Evolutionary conservation across 345 rosid genomes (phyloP), one percentile per base, ranked within the genome.

Genomic region (Populus simonii): DNA sequence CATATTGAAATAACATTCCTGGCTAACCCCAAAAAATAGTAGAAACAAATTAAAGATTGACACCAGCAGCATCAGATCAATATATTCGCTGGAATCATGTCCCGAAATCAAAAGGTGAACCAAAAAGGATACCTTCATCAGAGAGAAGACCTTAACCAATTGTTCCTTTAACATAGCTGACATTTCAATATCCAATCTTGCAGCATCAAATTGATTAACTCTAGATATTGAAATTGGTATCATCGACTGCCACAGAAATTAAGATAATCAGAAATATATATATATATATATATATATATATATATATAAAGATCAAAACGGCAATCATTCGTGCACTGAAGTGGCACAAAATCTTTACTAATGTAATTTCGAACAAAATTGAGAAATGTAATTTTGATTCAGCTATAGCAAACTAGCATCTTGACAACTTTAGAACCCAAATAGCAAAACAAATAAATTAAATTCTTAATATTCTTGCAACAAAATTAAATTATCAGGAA

Each of bases 191-290:
- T 96, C 99, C 75, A 96, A 87, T 79, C 99, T 89, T 51, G 87
- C 97, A 1, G 99, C 99, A 79, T 93, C 99, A 62, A 96, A 91
- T 84, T 94, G 98, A 89, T 94, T 94, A 83, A 96, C 99, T 86
- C 95, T 88, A 5, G 99, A 91, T 79, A 96, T 88, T 1, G 93
- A 85, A 81, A 93, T 86, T 8, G 93, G 91, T 78, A 93, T 83
- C 12, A 65, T 68, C 51, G 90, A 79, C 94, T 93, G 94, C 85
- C 65, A 82, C 8, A 27, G 59, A 22, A 33, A 63, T 77, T 36
- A 29, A 33, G 15, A 49, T 10, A 41, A 23, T 71, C 31, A 53
- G 39, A 39, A 33, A 8, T 39, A 8, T 39, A 1, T 39, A 8
- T n/a, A n/a, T n/a, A n/a, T n/a, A n/a, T n/a, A n/a, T n/a, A n/a